A percentile compares a stretch with the other conserved stretches of the same genome.
Conservation (phyloP, 2,329 filamentous ascomycete species). For the Dothideomycetes sp. region DNA sequence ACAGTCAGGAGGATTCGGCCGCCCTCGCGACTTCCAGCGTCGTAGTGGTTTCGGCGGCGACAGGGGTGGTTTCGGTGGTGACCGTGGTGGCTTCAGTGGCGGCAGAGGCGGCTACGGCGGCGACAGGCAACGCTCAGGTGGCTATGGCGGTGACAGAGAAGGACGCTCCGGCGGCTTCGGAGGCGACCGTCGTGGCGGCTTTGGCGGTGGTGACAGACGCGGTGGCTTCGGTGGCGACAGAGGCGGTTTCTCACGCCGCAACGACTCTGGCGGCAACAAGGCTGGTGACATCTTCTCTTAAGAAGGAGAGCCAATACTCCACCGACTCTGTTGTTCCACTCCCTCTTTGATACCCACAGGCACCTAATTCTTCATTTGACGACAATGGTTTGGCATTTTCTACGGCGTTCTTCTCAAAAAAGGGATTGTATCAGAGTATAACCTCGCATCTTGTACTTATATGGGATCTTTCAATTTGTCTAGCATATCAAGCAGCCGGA, state of each 20-base stretch:
- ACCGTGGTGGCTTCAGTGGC: constrained; percentile 10
- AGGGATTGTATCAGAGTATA: too few species aligned
- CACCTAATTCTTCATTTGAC: too few species aligned
- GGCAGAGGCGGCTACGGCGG: neutral
- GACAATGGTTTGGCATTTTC: too few species aligned
- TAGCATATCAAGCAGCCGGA: too few species aligned
- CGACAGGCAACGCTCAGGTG: neutral
- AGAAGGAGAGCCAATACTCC: too few species aligned
- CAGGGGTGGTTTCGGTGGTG: constrained; percentile 3
- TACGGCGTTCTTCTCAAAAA: too few species aligned
- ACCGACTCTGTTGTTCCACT: too few species aligned
- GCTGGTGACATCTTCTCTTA: neutral
- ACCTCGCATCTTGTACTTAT: too few species aligned
- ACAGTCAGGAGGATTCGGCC: constrained; percentile 7
- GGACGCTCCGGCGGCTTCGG: constrained; percentile 16
- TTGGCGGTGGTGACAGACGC: constrained; percentile 7
- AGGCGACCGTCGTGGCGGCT: constrained; percentile 15
- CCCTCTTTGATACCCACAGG: too few species aligned
- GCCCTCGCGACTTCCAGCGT: too few species aligned
- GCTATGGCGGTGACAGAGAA: neutral
- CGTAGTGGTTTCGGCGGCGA: constrained; percentile 11
- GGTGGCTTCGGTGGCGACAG: constrained; percentile 15
- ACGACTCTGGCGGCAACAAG: constrained; percentile 10
- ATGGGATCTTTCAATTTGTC: too few species aligned
- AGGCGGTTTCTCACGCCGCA: neutral